Evolutionary conservation across 305 asterid species (phyloP).

Genomic region (Stenogyne calaminthoides): DNA sequence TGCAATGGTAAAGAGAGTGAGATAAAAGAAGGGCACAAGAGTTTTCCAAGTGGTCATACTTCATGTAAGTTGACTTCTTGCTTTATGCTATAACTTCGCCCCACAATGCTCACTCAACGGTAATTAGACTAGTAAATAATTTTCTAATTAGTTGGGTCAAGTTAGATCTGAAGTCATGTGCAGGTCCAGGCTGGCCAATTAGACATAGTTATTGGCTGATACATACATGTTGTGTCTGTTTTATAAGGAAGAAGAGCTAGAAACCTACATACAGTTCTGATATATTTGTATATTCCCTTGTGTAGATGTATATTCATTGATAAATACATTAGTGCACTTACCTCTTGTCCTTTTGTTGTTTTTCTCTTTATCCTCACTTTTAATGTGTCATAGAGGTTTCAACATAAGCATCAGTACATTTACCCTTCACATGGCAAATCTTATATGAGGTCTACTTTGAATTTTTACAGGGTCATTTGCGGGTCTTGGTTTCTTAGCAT

Average conservation of each 20-base stretch:
- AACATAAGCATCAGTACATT: too few species aligned
- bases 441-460: too few species aligned
- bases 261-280: neutral
- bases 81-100: neutral
- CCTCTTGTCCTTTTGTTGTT: neutral
- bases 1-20: constrained; percentile 79
- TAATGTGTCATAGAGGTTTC: too few species aligned
- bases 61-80: constrained; percentile 63
- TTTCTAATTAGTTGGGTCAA: neutral
- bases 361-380: too few species aligned
- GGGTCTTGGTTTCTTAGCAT: constrained; percentile 77
- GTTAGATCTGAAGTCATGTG: neutral
- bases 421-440: too few species aligned
- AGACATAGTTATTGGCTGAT: neutral
- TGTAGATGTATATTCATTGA: neutral
- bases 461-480: constrained; percentile 84
- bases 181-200: neutral
- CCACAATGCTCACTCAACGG: neutral
- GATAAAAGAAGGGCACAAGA: constrained; percentile 94
- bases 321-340: neutral
- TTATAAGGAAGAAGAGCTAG: neutral
- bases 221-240: neutral
- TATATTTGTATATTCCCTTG: neutral
- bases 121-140: neutral
- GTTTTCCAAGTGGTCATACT: constrained; percentile 97